These are phyloP conservation scores for Remersonia thermophila DNA, from an alignment of 2,329 filamentous ascomycete genomes.

Conservation along the genomic window DNA sequence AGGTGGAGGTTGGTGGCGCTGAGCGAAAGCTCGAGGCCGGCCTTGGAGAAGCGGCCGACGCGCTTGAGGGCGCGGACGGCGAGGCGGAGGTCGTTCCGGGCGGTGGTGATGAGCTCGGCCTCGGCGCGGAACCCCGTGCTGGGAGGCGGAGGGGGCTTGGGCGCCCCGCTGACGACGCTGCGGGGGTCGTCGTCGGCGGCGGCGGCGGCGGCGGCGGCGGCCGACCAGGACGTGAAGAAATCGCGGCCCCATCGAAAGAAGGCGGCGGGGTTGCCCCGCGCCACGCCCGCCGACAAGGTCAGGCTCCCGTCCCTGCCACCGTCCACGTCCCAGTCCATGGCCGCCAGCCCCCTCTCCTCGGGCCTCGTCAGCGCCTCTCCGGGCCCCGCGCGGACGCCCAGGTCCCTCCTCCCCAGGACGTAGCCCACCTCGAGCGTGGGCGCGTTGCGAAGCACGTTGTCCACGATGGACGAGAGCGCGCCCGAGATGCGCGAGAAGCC, in stretches of 20 bases:
- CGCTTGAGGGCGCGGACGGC: slow-evolving; percentile 32
- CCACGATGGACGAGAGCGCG: slow-evolving; percentile 6
- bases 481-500: slow-evolving; percentile 22
- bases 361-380: slow-evolving; percentile 23
- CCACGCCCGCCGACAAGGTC: slow-evolving; percentile 27
- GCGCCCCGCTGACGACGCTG: too few relatives aligned
- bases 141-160: background rate
- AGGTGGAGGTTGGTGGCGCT: slow-evolving; percentile 30
- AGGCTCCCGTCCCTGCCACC: slow-evolving; percentile 19
- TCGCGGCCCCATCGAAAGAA: slow-evolving; percentile 28
- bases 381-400: slow-evolving; percentile 22
- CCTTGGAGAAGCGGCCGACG: slow-evolving; percentile 28
- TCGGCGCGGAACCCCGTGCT: slow-evolving; percentile 25
- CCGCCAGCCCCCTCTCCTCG: slow-evolving; percentile 24
- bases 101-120: slow-evolving; percentile 29
- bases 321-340: slow-evolving; percentile 25
- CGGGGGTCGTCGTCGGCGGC: too few relatives aligned
- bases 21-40: slow-evolving; percentile 34
- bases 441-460: slow-evolving; percentile 13
- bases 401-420: slow-evolving; percentile 20
- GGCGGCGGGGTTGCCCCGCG: slow-evolving; percentile 21
- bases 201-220: too few relatives aligned
- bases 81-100: slow-evolving; percentile 26
- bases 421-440: slow-evolving; percentile 33
- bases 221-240: slow-evolving; percentile 17